Evolutionary conservation across 2,329 filamentous ascomycete genomes (phyloP).

Genomic region (Arthrinium phaeospermum): DNA sequence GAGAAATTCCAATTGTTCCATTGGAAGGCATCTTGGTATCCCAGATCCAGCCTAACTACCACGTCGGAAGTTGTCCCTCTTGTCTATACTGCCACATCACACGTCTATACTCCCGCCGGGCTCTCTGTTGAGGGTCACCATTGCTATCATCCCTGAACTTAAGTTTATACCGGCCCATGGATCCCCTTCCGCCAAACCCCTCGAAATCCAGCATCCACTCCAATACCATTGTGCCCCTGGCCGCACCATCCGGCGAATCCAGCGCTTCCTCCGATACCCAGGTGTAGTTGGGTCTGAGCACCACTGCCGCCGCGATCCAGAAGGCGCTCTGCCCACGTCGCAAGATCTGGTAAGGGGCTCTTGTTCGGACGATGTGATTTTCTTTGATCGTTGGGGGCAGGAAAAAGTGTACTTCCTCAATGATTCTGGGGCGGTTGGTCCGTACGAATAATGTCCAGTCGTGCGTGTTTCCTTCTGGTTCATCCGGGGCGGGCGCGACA

Average conservation of each 20-base stretch:
- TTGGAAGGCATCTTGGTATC: neutral
- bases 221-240: constrained; percentile 42
- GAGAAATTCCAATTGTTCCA: too few species aligned
- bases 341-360: constrained; percentile 46
- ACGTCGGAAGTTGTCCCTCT: constrained; percentile 25
- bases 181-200: constrained; percentile 42
- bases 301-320: constrained; percentile 43
- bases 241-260: constrained; percentile 36
- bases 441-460: constrained; percentile 53
- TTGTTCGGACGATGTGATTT: constrained; percentile 38
- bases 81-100: constrained; percentile 26
- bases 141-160: constrained; percentile 43
- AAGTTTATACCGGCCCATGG: constrained; percentile 41
- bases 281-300: constrained; percentile 48
- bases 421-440: constrained; percentile 48
- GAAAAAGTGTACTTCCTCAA: constrained; percentile 48
- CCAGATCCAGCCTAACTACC: neutral
- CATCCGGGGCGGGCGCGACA: constrained; percentile 30
- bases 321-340: constrained; percentile 45
- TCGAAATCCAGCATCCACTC: constrained; percentile 50
- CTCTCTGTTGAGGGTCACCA: constrained; percentile 10
- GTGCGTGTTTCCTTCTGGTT: constrained; percentile 41
- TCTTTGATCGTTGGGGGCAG: constrained; percentile 50
- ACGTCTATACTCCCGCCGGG: constrained; percentile 21
- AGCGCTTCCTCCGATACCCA: constrained; percentile 48